Conservation (phyloP, 495 filamentous ascomycete genomes). For the Ascobolus immersus region DNA sequence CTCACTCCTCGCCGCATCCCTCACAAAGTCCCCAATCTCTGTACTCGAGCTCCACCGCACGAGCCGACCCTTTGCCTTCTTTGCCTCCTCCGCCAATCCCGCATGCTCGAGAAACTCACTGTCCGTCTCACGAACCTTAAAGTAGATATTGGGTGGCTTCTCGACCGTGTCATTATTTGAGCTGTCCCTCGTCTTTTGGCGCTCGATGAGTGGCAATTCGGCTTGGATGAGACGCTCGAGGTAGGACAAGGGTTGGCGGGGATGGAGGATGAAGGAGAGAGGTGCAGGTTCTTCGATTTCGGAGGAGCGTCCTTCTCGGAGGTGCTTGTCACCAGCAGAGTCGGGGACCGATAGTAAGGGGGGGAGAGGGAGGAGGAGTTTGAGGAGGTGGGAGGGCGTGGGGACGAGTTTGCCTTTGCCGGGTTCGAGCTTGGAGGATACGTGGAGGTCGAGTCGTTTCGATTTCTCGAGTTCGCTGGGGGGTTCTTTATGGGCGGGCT, state of each 20-base stretch:
- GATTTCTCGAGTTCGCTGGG: too few species aligned
- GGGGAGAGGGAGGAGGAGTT: slow-evolving; percentile 66
- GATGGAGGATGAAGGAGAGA: slow-evolving; percentile 68
- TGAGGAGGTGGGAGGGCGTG: slow-evolving; percentile 70
- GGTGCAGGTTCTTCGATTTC: slow-evolving; percentile 43
- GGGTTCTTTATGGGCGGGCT: too few species aligned
- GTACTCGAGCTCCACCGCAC: slow-evolving; percentile 80
- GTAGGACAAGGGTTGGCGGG: slow-evolving; percentile 79
- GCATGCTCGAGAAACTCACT: slow-evolving; percentile 3
- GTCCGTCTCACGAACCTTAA: slow-evolving; percentile 43
- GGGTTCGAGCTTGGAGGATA: too few species aligned
- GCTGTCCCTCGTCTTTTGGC: too few species aligned
- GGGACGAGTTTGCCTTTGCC: slow-evolving; percentile 83
- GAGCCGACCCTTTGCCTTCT: slow-evolving; percentile 21
- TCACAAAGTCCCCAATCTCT: slow-evolving; percentile 86
- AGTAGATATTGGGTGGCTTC: slow-evolving; percentile 48
- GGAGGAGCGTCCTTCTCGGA: slow-evolving; percentile 18
- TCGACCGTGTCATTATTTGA: slow-evolving; percentile 28
- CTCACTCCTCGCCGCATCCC: slow-evolving; percentile 56
- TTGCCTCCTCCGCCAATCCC: slow-evolving; percentile 21
- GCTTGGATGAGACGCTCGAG: slow-evolving; percentile 76
- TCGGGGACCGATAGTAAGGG: too few species aligned
- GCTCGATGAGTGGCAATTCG: slow-evolving; percentile 57
- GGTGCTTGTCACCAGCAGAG: too few species aligned
- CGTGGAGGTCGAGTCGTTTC: too few species aligned